Base-by-base conservation (phyloP, 768 basidiomycete genomes). In the Dentipellis sp. region DNA sequence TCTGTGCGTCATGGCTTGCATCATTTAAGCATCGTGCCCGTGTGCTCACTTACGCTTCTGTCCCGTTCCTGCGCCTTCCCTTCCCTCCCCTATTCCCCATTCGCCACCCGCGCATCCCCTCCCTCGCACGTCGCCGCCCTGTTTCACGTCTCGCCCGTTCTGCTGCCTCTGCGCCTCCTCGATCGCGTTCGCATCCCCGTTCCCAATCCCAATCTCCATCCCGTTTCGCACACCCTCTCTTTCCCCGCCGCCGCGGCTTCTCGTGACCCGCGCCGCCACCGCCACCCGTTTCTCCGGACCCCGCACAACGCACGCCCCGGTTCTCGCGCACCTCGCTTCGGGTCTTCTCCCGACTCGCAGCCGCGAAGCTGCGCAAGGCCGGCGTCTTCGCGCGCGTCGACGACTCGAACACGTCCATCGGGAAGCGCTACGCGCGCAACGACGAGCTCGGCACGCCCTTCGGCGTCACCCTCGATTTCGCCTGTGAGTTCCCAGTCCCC, bases 381-480 rank as follows among this genome's bases (percentile, higher is more conserved):
- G 95, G 97, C 58, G 80, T 98, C 53, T 91, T 93, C 67, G 86
- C 91, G 50, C 82, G 94, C 52, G 94, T 98, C 2, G 97, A 98
- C 68, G 95, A 98, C 68, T 98, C 94, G 21, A 90, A 87, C 63
- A 85, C 88, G 36, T 87, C 91, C 8, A 98, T 98, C 66, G 97
- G 97, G 42, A 94, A 91, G 74, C 92, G 95, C 12, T 98, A 98
- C 72, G 84, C 97, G 11, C 83, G 97, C 57, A 99, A 98, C 72
- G 97, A 99, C 72, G 97, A 98, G 73, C 80, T 99, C 47, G 97
- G 97, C 60, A 98, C 97, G 34, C 97, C 97, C 1, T 99, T 88
- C 70, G 97, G 95, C 51, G 78, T 95, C 56, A 99, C 97, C 1
- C 78, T 98, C 55, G 95, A 97, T 71, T 97, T 98, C 73, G 97